A percentile compares a stretch with the other conserved stretches of the same genome.
These are phyloP conservation scores for Periglandula ipomoeae DNA, from an alignment of 2,329 filamentous ascomycete genomes.

Conservation along the genomic window DNA sequence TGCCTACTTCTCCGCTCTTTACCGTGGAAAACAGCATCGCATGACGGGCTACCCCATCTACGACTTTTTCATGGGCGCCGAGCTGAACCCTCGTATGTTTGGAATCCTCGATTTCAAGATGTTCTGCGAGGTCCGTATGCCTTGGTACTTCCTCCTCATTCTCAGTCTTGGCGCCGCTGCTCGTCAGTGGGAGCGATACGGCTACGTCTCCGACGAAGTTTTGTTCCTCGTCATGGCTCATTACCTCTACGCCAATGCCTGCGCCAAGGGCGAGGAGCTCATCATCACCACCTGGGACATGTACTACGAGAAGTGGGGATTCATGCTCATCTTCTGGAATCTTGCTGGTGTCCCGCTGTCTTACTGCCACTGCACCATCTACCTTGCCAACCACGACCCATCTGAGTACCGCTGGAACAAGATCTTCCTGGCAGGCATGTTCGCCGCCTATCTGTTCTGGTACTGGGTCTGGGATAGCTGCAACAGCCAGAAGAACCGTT, in stretches of 20 bases:
- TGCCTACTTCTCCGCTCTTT: slow-evolving; percentile 78
- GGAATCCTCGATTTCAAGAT: slow-evolving; percentile 84
- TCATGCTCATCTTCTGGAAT: slow-evolving; percentile 99
- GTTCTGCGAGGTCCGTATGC: slow-evolving; percentile 89
- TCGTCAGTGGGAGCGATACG: slow-evolving; percentile 75
- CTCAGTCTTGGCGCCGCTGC: slow-evolving; percentile 67
- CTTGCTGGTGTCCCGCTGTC: slow-evolving; percentile 81
- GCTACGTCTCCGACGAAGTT: slow-evolving; percentile 80
- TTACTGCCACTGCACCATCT: slow-evolving; percentile 91
- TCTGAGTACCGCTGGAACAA: slow-evolving; percentile 69
- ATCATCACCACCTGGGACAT: slow-evolving; percentile 89
- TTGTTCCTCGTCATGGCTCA: slow-evolving; percentile 80
- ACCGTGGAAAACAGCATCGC: slow-evolving; percentile 74
- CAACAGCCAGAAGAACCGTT: slow-evolving; percentile 91
- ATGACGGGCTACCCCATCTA: slow-evolving; percentile 80
- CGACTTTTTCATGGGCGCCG: slow-evolving; percentile 86
- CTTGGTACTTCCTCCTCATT: slow-evolving; percentile 84
- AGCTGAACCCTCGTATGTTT: slow-evolving; percentile 81
- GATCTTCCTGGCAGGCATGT: slow-evolving; percentile 55
- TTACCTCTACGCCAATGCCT: slow-evolving; percentile 86
- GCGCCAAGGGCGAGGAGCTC: slow-evolving; percentile 83
- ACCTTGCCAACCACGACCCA: slow-evolving; percentile 75
- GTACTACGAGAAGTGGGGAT: slow-evolving; percentile 95
- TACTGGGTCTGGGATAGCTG: slow-evolving; percentile 92
- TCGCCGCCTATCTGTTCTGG: slow-evolving; percentile 63